A percentile compares a stretch with the other conserved stretches of the same genome.
Evolutionary conservation across 208 protist genomes (phyloP).

Genomic region (Histomonas meleagridis): DNA sequence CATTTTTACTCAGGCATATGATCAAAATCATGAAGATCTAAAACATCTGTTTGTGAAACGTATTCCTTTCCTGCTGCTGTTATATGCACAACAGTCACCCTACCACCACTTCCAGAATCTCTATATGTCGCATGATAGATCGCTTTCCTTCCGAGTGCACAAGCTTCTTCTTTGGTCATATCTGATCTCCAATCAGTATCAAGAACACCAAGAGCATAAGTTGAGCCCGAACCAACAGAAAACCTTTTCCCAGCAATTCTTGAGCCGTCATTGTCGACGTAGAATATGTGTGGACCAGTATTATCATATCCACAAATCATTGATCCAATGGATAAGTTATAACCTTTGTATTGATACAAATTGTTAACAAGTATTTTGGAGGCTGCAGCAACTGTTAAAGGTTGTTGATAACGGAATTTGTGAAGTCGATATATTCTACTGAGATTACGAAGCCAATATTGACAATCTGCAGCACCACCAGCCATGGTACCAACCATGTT

Average conservation of each 20-base stretch:
- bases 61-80: constrained; percentile 12
- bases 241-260: constrained; percentile 87
- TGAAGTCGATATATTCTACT: neutral
- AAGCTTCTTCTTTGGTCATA: constrained; percentile 77
- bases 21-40: constrained; percentile 29
- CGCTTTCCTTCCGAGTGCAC: constrained; percentile 83
- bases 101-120: constrained; percentile 91
- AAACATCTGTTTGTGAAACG: constrained; percentile 33
- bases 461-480: constrained; percentile 96
- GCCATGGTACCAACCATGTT: constrained; percentile 98
- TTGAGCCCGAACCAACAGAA: constrained; percentile 93
- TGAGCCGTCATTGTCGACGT: constrained; percentile 96
- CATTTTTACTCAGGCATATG: neutral
- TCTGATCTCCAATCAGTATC: constrained; percentile 66
- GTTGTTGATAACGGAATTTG: constrained; percentile 37
- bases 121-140: constrained; percentile 97
- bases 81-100: constrained; percentile 43
- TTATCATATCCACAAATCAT: constrained; percentile 57
- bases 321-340: constrained; percentile 78
- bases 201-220: constrained; percentile 96
- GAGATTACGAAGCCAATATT: constrained; percentile 95
- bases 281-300: constrained; percentile 85
- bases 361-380: constrained; percentile 98
- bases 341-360: constrained; percentile 88
- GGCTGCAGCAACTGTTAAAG: constrained; percentile 77